Evolutionary conservation across 2,329 filamentous ascomycete genomes (phyloP), one percentile per base, ranked within the genome.

Genomic region (Beauveria bassiana): DNA sequence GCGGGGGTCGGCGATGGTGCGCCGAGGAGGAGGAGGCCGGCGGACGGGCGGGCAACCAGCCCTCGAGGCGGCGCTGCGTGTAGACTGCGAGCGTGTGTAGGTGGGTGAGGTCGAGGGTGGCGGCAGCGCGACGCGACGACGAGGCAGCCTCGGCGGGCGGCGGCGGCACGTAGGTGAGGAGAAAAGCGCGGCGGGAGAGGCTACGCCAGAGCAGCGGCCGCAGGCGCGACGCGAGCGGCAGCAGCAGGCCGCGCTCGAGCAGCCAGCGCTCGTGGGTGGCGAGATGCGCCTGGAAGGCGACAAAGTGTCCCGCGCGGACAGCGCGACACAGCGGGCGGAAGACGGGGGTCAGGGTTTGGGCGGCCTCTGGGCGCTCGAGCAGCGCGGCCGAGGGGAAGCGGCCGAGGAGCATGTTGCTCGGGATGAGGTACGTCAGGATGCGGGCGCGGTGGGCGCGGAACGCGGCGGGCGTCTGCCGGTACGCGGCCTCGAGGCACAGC

Each of bases 121-220:
- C 89, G 3, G 91, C 87, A 67, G 82, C 83, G 66, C 81, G 85
- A 12, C 34, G 34, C 34, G 34, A 38, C 3, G 79, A 53, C 42
- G 77, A 53, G 42, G 78, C 77, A 63, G 74, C 79, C 67, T 79
- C 81, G 24, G 66, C 70, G 1, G 88, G 88, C 42, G 42, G 20
- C 46, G 86, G 84, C 18, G 86, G 84, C n/a, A 86, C 82, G 65
- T 93, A 95, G 18, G 85, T 89, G 14, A 95, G 79, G 10, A 93
- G 75, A 72, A 96, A 97, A 0, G 87, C 85, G 66, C 86, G 88
- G 34, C 92, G 85, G 20, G 89, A 84, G 7, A 98, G 81, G 1
- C 89, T 89, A 16, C 93, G 86, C 91, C 91, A 96, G 14, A 96
- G 84, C 2, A 96, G 79, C 1, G 91, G 85, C 61, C 95, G 89